Percentiles rank a stretch among this genome's conserved stretches.
Conservation (phyloP, 495 filamentous ascomycete species). For the Margaritispora aquatica region DNA sequence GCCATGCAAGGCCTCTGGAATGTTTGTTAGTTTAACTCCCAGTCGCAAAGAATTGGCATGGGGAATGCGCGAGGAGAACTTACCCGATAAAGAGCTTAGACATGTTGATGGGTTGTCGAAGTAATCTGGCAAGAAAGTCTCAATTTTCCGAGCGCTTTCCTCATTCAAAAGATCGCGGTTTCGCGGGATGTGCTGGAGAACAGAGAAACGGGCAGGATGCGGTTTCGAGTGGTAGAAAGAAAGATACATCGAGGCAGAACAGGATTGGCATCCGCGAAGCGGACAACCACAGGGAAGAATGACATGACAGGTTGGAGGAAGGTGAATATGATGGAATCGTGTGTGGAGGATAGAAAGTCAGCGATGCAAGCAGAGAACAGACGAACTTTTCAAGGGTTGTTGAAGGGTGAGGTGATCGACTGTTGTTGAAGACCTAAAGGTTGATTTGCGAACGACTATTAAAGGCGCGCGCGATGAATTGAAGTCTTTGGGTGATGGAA, state of each 20-base stretch:
- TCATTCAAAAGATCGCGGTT: slow-evolving; percentile 24
- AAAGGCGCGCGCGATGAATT: slow-evolving; percentile 19
- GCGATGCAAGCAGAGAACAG: slow-evolving; percentile 26
- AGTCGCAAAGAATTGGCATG: neutral
- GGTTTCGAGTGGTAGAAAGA: slow-evolving; percentile 20
- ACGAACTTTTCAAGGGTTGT: slow-evolving; percentile 26
- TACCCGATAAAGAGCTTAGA: slow-evolving; percentile 91
- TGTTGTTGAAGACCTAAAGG: slow-evolving; percentile 4
- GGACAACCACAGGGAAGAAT: slow-evolving; percentile 20
- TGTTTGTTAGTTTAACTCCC: slow-evolving; percentile 16
- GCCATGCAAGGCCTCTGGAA: slow-evolving; percentile 91
- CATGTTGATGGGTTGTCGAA: slow-evolving; percentile 46
- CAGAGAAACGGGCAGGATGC: slow-evolving; percentile 24
- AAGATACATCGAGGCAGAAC: slow-evolving; percentile 29
- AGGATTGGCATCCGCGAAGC: slow-evolving; percentile 19
- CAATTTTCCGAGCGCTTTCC: slow-evolving; percentile 27
- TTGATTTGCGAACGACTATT: slow-evolving; percentile 24
- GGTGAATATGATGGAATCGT: slow-evolving; percentile 16
- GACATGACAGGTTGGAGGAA: slow-evolving; percentile 12
- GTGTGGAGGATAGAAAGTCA: slow-evolving; percentile 21
- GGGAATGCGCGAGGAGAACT: slow-evolving; percentile 28
- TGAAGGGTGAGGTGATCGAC: slow-evolving; percentile 8
- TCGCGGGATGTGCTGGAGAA: slow-evolving; percentile 14
- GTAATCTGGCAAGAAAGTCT: slow-evolving; percentile 27
- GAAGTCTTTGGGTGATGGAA: slow-evolving; percentile 1